Evolutionary conservation across 306 rosid species (phyloP).

Genomic region (Cicer bijugum): DNA sequence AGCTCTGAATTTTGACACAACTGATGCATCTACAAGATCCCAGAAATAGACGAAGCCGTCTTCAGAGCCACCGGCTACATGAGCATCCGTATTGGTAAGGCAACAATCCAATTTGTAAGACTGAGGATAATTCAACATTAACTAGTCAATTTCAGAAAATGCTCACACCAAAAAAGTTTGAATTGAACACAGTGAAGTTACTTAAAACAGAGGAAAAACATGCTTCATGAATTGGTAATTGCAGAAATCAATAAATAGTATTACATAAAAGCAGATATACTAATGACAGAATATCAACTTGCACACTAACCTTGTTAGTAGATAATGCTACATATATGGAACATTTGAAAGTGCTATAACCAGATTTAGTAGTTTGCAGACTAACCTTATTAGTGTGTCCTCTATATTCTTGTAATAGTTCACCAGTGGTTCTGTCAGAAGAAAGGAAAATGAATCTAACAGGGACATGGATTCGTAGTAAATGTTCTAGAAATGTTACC

Average conservation of each 20-base stretch:
- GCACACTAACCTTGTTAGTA: constrained; percentile 1
- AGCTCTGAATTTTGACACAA: constrained; percentile 78
- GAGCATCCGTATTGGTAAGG: constrained; percentile 89
- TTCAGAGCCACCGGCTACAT: constrained; percentile 90
- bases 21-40: constrained; percentile 92
- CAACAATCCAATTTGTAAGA: constrained; percentile 92
- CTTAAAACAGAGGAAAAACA: constrained; percentile 22
- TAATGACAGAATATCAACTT: constrained; percentile 29
- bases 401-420: constrained; percentile 80
- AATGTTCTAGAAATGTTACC: not conserved
- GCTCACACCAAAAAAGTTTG: not conserved
- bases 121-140: constrained; percentile 53
- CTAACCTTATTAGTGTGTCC: constrained; percentile 90
- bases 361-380: constrained; percentile 36
- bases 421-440: constrained; percentile 75
- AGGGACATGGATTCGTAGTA: constrained; percentile 13
- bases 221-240: not conserved
- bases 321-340: not conserved
- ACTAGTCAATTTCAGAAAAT: constrained; percentile 29
- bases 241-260: not conserved
- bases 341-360: constrained; percentile 20
- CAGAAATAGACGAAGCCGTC: constrained; percentile 87
- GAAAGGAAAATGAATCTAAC: constrained; percentile 36
- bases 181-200: constrained; percentile 18
- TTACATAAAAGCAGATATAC: constrained; percentile 20